Conservation (phyloP, 805 yeast genomes). For the Candida parachauliodes region DNA sequence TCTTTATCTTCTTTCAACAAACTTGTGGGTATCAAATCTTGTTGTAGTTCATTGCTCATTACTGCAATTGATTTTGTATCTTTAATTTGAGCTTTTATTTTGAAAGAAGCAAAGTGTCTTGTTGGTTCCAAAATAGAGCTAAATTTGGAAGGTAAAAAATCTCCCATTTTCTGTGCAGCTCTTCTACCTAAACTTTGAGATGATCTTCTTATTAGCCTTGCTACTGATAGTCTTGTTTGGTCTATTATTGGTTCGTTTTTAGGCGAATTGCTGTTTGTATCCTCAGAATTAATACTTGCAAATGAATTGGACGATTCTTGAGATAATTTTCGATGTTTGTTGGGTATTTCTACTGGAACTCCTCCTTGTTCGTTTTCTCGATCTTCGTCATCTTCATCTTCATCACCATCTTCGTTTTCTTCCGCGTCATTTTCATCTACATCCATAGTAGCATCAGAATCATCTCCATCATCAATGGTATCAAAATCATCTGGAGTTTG, state of each 20-base stretch:
- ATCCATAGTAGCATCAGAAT: conserved; percentile 25
- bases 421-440: conserved; percentile 14
- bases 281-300: conserved; percentile 30
- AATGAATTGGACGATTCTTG: conserved; percentile 35
- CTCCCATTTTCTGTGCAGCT: conserved; percentile 87
- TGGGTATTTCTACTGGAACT: conserved; percentile 20
- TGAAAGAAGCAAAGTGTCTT: conserved; percentile 87
- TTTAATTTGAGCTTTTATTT: conserved; percentile 45
- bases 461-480: conserved; percentile 21
- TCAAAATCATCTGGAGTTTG: conserved; percentile 14
- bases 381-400: conserved; percentile 18
- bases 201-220: conserved; percentile 69
- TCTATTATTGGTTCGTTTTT: conserved; percentile 65
- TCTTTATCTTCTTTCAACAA: conserved; percentile 15
- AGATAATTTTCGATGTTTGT: conserved; percentile 35
- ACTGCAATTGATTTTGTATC: conserved; percentile 45
- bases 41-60: conserved; percentile 34
- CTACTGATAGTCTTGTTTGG: conserved; percentile 66
- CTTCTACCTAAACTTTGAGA: conserved; percentile 73
- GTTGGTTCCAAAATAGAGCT: conserved; percentile 84
- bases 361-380: conserved; percentile 11
- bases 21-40: conserved; percentile 28
- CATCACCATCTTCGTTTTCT: conserved; percentile 24
- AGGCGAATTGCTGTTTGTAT: conserved; percentile 12
- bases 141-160: conserved; percentile 76